Conservation (phyloP, 441 rosid species). For the Hura crepitans region DNA sequence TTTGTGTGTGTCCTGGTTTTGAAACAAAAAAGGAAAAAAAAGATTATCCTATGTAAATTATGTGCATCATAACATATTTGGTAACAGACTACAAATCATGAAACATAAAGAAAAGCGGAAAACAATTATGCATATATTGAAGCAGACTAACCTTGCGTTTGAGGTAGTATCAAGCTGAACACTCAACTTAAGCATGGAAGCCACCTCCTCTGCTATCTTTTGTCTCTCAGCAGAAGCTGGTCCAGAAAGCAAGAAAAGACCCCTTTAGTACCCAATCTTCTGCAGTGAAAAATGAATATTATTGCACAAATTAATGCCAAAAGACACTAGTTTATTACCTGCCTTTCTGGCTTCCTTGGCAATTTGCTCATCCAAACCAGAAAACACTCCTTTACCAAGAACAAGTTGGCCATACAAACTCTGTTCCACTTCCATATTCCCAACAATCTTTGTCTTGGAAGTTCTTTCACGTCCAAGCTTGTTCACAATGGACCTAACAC, state of each 20-base stretch:
- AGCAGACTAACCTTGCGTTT: slow-evolving; percentile 55
- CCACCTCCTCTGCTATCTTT: slow-evolving; percentile 86
- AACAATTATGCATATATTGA: not conserved
- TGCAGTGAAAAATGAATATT: slow-evolving; percentile 15
- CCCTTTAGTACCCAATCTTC: slow-evolving; percentile 25
- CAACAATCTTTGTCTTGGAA: slow-evolving; percentile 55
- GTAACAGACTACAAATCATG: not conserved
- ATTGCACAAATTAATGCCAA: slow-evolving; percentile 8
- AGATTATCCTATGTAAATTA: too few relatives aligned
- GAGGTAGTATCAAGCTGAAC: slow-evolving; percentile 74
- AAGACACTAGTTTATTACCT: slow-evolving; percentile 36
- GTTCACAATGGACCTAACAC: slow-evolving; percentile 59
- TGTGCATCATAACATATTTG: too few relatives aligned
- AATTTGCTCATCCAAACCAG: slow-evolving; percentile 64
- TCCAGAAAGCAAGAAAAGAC: slow-evolving; percentile 24
- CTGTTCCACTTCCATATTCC: slow-evolving; percentile 56
- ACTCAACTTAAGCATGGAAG: slow-evolving; percentile 72
- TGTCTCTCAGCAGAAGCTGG: slow-evolving; percentile 84
- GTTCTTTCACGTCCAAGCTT: slow-evolving; percentile 73
- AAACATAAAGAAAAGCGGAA: not conserved
- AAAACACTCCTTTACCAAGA: slow-evolving; percentile 50
- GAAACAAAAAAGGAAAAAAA: too few relatives aligned
- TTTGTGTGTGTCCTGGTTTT: too few relatives aligned
- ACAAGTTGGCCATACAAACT: slow-evolving; percentile 81
- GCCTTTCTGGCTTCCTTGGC: slow-evolving; percentile 77